Evolutionary conservation across 768 basidiomycete species (phyloP), one percentile per base, ranked within the genome.

Genomic region (Russula emetica): DNA sequence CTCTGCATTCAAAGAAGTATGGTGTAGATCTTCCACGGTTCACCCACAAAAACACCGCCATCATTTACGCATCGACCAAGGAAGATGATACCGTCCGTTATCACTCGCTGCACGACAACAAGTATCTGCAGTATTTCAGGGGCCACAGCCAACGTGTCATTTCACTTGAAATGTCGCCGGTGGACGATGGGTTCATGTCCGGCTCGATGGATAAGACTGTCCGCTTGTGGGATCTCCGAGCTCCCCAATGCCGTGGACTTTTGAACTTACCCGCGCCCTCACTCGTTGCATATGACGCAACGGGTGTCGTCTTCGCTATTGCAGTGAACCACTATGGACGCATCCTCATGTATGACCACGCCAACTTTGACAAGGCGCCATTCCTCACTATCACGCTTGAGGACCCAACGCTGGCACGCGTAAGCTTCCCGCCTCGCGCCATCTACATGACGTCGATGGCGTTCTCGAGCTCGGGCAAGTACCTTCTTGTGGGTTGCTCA

Each of bases 171-270:
- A 85, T 98, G 61, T 93, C 91, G 0, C 97, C 97, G 1, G 81
- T 89, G 1, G 92, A 98, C 71, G 95, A 98, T 71, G 90, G 90
- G 1, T 98, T 99, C 78, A 88, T 99, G 82, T 97, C 96, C 13
- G 91, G 87, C 2, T 92, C 95, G 0, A 78, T 92, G 73, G 97
- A 99, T 78, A 92, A 88, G 71, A 98, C 94, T 1, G 95, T 98
- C 22, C 85, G 96, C 30, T 76, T 98, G 20, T 99, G 97, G 97
- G 97, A 99, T 75, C 81, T 98, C 45, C 87, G 95, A 51, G 78
- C 86, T 14, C 84, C 86, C 0, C 78, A 79, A 26, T 94, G 92
- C 72, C 82, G 89, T 61, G 94, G 94, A 28, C 79, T 89, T 30
- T 78, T 94, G 60, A 84, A 85, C 69, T 79, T 94, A 22, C 88